A percentile compares a stretch with the other conserved stretches of the same genome.
Conservation (phyloP, 805 yeast species). For the Yamadazyma laniorum region DNA sequence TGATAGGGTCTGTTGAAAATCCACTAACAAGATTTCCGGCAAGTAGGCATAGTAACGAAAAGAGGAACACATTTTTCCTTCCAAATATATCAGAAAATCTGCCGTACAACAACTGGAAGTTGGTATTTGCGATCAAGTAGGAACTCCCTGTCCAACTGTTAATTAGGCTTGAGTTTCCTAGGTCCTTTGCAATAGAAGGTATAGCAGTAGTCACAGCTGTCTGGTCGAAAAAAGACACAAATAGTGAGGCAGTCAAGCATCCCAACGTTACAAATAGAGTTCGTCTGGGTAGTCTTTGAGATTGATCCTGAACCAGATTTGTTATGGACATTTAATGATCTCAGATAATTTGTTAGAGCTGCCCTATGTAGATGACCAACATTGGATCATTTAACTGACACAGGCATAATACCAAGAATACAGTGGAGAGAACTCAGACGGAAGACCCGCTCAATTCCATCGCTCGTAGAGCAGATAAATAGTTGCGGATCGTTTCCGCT, state of each 20-base stretch:
- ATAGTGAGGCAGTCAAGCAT: slow-evolving; percentile 16
- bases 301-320: slow-evolving; percentile 8
- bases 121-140: slow-evolving; percentile 64
- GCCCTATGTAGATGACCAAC: no score
- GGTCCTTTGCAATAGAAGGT: slow-evolving; percentile 42
- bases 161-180: slow-evolving; percentile 42
- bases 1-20: slow-evolving; percentile 39
- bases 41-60: slow-evolving; percentile 45
- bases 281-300: slow-evolving; percentile 11
- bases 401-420: background rate
- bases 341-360: no score
- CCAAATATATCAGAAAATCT: slow-evolving; percentile 67
- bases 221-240: slow-evolving; percentile 45
- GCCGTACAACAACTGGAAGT: slow-evolving; percentile 75
- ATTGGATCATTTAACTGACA: background rate
- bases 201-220: slow-evolving; percentile 45
- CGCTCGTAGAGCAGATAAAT: no score
- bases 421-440: background rate
- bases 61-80: slow-evolving; percentile 43
- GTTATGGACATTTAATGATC: background rate
- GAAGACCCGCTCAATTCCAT: no score
- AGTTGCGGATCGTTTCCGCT: no score
- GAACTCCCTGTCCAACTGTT: slow-evolving; percentile 70
- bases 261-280: slow-evolving; percentile 8
- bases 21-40: slow-evolving; percentile 45